Base-by-base conservation (phyloP, 805 yeast species). In the Clavispora vitiphila region DNA sequence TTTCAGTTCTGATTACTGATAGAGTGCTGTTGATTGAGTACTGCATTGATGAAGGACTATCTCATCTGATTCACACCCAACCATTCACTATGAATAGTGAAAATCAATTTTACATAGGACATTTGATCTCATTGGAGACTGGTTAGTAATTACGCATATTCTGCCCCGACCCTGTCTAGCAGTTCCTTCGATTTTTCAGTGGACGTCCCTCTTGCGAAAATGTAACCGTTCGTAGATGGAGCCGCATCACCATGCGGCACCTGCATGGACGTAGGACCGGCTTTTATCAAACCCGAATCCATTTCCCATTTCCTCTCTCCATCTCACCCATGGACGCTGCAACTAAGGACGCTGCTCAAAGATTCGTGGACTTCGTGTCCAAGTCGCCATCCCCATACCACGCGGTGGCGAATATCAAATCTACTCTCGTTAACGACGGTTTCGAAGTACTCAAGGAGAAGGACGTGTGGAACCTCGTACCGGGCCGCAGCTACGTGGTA, bases 331-430 rank as follows among this genome's bases (percentile, higher is more conserved):
- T 50, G 54, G 54, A 50, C 31, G 2, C 43, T 9, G 34, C 34
- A n/a, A 44, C 54, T 12, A 38, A 25, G 21, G 26, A 34, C 12
- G 44, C 48, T 11, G 81, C 82, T 11, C 61, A 71, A 49, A 86
- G 83, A 37, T 87, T 90, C 55, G 69, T 90, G 37, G 71, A 77
- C 34, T 91, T 84, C 57, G 82, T 93, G 46, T 88, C 88, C 65
- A 71, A 74, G 3, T 83, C 96, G 0, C 98, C 96, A 14, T 83
- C 98, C 0, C 98, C 98, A 0, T 91, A 89, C 61, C 98, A 93
- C 62, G 96, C 89, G 1, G 96, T 90, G 8, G 74, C 77, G 37
- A 74, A 77, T 20, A 79, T 81, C 34, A 82, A 82, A 54, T 50
- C 60, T n/a, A 64, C 69, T 38, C 71, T 91, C 25, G 42, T 58